Conservation (phyloP, 768 basidiomycete species). For the Tulasnella sp. region DNA sequence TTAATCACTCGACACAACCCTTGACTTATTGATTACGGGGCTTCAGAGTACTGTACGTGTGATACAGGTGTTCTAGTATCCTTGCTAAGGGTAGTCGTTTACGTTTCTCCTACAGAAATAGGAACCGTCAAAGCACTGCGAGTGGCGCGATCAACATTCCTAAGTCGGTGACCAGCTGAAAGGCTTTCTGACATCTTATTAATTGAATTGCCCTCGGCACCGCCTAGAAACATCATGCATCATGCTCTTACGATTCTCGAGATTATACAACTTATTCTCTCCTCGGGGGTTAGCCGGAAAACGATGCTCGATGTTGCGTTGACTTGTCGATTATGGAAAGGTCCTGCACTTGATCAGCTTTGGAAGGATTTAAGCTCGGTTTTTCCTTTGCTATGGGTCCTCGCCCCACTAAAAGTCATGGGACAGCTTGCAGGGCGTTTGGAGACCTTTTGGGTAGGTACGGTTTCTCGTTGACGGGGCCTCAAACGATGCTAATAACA, state of each 20-base stretch:
- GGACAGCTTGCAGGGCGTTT: too few relatives aligned
- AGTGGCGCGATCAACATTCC: too few relatives aligned
- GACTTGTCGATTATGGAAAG: background rate
- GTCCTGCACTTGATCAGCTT: background rate
- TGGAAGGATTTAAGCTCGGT: background rate
- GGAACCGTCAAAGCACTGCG: too few relatives aligned
- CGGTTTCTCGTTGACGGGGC: background rate
- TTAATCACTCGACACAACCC: too few relatives aligned
- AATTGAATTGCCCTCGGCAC: background rate
- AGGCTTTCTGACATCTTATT: too few relatives aligned
- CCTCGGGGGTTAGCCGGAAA: background rate
- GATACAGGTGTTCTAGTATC: too few relatives aligned
- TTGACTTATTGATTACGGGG: too few relatives aligned
- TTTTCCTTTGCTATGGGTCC: background rate
- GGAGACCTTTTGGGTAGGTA: background rate
- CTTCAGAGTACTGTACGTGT: too few relatives aligned
- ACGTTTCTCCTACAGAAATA: too few relatives aligned
- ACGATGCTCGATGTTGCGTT: background rate
- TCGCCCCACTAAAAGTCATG: background rate
- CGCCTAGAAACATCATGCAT: background rate
- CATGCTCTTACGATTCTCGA: background rate
- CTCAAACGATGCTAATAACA: background rate
- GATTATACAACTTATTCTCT: background rate
- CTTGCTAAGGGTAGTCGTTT: too few relatives aligned
- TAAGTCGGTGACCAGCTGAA: too few relatives aligned